These are phyloP conservation scores for Apiotrichum siamense DNA, from an alignment of 1,284 basidiomycete species.

Conservation along the genomic window DNA sequence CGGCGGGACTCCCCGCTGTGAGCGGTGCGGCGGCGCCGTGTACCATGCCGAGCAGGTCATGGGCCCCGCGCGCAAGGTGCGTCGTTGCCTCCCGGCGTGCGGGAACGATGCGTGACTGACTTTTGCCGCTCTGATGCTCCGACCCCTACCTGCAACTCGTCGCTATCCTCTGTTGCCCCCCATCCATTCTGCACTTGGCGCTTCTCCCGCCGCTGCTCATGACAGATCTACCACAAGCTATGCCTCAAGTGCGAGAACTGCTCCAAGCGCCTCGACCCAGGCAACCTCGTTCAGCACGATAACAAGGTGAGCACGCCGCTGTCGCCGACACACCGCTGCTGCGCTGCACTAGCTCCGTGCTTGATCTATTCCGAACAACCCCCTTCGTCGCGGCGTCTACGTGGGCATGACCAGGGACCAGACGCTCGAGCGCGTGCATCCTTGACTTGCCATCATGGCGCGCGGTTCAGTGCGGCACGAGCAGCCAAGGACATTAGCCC, in stretches of 20 bases:
- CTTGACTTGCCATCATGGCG: too few species aligned
- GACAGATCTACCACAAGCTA: conserved; percentile 48
- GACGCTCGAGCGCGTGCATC: too few species aligned
- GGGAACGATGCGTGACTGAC: background rate
- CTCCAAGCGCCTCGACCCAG: conserved; percentile 45
- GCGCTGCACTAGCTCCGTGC: too few species aligned
- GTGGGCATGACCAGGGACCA: too few species aligned
- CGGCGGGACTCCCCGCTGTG: conserved; percentile 43
- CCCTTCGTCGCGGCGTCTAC: too few species aligned
- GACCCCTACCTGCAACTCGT: background rate
- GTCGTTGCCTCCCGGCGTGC: too few species aligned
- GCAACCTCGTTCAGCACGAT: conserved; percentile 46
- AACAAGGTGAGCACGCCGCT: conserved; percentile 24
- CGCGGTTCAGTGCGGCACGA: too few species aligned
- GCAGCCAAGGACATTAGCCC: too few species aligned
- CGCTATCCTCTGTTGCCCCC: background rate
- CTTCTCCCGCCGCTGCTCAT: background rate
- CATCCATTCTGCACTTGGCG: background rate
- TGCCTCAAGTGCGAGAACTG: conserved; percentile 48
- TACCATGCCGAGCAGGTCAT: conserved; percentile 49
- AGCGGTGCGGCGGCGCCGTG: conserved; percentile 38
- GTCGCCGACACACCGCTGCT: background rate
- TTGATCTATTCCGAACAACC: too few species aligned
- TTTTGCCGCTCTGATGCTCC: background rate
- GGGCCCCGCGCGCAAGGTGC: conserved; percentile 45